Evolutionary conservation across 345 rosid species (phyloP), one percentile per base, ranked within the genome.

Genomic region (Leavenworthia alabamica): DNA sequence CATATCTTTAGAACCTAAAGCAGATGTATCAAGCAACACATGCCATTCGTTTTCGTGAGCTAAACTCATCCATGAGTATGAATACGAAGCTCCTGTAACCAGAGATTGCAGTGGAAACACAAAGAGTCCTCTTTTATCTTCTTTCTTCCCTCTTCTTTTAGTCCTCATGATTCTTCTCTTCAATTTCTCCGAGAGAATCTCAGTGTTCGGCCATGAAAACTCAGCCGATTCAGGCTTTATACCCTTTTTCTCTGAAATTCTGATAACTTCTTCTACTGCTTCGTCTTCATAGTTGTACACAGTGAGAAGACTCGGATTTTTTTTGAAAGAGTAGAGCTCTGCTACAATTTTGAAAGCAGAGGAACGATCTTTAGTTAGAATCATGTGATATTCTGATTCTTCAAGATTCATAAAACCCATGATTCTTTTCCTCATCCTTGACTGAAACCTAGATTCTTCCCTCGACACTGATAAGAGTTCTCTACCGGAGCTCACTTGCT

Each of bases 81-180:
- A 80, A 50, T 92, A 92, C 31, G 81, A 77, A 8, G 79, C 70
- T 45, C 98, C 98, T 2, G 82, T 92, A 24, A 82, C 63, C 10
- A 82, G 75, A 29, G 98, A 89, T 14, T 83, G 96, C 68, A 86
- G 81, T 1, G 98, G 96, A 53, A 89, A 86, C 39, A 82, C 94
- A 54, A 92, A 85, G 6, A 92, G 70, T n/a, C 95, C 98, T 56
- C 50, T 78, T 52, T 45, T 77, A 13, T 51, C 39, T 41, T 56
- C 20, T 45, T 77, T 64, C 46, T 77, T 66, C 27, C 62, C 45
- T 36, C 58, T 82, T 31, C 62, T 77, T 64, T 73, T 86, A 10
- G 69, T 70, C 27, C 51, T 70, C 14, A 6, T 27, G 10, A 82
- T 13, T 71, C 77, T 83, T 70, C 76, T 82, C 79, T 63, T 78